Base-by-base conservation (phyloP, 805 yeast species). In the Candida nonsorbophila region DNA sequence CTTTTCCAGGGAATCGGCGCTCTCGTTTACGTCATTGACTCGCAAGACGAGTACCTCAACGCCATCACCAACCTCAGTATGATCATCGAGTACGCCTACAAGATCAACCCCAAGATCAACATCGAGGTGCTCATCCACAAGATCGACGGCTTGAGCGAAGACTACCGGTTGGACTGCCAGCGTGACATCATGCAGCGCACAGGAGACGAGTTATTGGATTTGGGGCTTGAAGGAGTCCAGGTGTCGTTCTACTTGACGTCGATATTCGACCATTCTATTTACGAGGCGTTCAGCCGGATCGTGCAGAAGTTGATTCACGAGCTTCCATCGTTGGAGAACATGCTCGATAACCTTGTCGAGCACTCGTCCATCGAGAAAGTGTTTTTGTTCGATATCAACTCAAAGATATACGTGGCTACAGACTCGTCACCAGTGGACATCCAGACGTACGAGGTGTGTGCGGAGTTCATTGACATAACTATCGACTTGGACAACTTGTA, bases 181-280 rank as follows among this genome's bases (percentile, higher is more conserved):
- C 72, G 97, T 49, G 97, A 92, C 51, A 92, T 92, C 32, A 87
- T 86, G 85, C 96, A 88, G 53, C 68, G 97, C 41, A 86, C 90
- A 1, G 94, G 94, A 7, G 97, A 92, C 55, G 97, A 88, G 50
- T 66, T 92, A 21, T 64, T 83, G 34, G 97, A 88, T 49, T 72
- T 83, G 40, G 97, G 96, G 0, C 63, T 88, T 19, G 95, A 87
- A 47, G 94, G 92, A 14, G 94, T 87, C 11, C 92, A 86, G 49
- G 83, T 90, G 2, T 78, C 90, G 3, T 92, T 86, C 55, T 92
- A 92, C 54, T 66, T 86, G 45, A 92, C 98, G 1, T 83, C 95
- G 2, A 90, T 92, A 24, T 90, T 88, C 54, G 97, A 92, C 54
- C 96, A 88, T 54, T 84, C 95, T 12, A 86, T 92, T 25, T 87